Evolutionary conservation across 768 basidiomycete genomes (phyloP).

Genomic region (Mycena rebaudengoi): DNA sequence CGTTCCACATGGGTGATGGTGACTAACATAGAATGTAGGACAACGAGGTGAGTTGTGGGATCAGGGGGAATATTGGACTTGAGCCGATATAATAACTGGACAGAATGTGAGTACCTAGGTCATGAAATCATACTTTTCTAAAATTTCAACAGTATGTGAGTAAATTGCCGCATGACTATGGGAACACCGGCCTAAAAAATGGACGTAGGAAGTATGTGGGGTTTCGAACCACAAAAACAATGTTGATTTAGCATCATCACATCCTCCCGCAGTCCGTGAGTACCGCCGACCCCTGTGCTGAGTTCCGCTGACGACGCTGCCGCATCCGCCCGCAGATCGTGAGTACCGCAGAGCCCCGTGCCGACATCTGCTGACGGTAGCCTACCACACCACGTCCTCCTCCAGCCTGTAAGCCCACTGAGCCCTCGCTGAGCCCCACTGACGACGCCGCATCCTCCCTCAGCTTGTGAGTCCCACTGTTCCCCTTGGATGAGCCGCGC

Average conservation of each 20-base stretch:
- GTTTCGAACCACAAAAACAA: background rate
- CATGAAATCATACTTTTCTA: background rate
- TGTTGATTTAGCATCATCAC: background rate
- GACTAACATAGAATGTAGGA: background rate
- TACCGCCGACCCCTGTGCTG: too few species aligned
- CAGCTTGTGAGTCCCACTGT: too few species aligned
- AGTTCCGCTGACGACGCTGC: too few species aligned
- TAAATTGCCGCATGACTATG: background rate
- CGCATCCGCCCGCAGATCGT: too few species aligned
- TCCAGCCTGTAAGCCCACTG: too few species aligned
- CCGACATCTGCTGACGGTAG: too few species aligned
- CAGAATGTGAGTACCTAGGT: background rate
- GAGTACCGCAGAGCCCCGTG: background rate
- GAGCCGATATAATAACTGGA: background rate
- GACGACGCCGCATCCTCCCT: too few species aligned
- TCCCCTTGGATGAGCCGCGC: too few species aligned
- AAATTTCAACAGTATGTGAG: slow-evolving; percentile 6
- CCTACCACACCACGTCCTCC: too few species aligned
- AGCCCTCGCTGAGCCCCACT: too few species aligned
- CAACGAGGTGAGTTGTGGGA: background rate
- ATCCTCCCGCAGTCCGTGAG: too few species aligned
- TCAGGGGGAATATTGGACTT: background rate
- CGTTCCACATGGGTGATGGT: background rate
- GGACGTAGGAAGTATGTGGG: background rate
- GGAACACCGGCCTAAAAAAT: background rate